Evolutionary conservation across 140 eudicot genomes (phyloP).

Genomic region (Erigeron philadelphicus): DNA sequence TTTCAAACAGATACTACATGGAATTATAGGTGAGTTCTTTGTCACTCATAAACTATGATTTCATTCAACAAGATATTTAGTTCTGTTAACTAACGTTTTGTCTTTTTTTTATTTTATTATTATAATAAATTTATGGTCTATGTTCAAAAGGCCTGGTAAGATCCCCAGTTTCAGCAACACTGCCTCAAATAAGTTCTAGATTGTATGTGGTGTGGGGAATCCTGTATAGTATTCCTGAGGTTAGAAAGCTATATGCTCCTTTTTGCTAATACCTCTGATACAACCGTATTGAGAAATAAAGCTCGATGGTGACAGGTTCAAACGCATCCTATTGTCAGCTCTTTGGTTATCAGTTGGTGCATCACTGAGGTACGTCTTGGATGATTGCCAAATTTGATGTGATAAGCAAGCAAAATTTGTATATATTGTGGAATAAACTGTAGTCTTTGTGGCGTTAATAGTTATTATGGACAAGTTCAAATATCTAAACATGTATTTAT

Average conservation of each 20-base stretch:
- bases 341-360: constrained; percentile 88
- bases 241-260: constrained; percentile 14
- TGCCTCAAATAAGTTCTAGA: constrained; percentile 89
- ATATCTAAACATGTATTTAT: background rate
- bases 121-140: too few relatives aligned
- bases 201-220: constrained; percentile 87
- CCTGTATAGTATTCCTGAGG: constrained; percentile 83
- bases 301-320: constrained; percentile 49
- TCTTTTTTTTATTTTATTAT: too few relatives aligned
- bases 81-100: too few relatives aligned
- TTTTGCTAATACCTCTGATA: background rate
- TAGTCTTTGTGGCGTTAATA: background rate
- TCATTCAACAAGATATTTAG: too few relatives aligned
- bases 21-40: constrained; percentile 18
- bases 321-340: constrained; percentile 61
- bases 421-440: background rate
- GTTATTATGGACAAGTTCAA: background rate
- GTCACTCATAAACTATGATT: too few relatives aligned
- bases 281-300: background rate
- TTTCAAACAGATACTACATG: constrained; percentile 14
- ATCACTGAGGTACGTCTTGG: constrained; percentile 63
- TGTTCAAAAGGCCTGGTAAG: constrained; percentile 52
- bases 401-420: background rate
- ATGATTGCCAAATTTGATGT: constrained; percentile 11
- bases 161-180: constrained; percentile 81